Percentiles rank a stretch among this genome's conserved stretches.
phyloP scores from a whole-genome alignment of 768 basidiomycete species.

The Saitozyma podzolica region DNA sequence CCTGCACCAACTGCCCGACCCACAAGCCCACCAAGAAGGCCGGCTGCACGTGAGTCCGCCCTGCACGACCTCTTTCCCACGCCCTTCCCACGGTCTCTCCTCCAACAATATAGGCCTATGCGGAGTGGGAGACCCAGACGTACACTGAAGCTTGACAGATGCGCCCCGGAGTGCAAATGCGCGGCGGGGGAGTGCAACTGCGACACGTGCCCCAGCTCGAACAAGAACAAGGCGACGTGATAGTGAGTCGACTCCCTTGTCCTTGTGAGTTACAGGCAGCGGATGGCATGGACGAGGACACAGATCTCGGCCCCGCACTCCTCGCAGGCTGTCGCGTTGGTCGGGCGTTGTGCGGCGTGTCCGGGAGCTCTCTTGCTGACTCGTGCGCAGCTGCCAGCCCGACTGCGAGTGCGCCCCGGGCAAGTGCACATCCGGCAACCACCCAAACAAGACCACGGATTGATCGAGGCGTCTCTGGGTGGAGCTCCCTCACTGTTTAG shows the following conservation, averaged over 20 bases:
- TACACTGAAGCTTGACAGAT: background rate
- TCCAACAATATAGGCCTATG: too few relatives aligned
- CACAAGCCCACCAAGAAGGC: slow-evolving; percentile 13
- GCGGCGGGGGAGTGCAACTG: slow-evolving; percentile 29
- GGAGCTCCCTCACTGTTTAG: too few relatives aligned
- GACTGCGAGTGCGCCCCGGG: slow-evolving; percentile 28
- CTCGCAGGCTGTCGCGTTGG: too few relatives aligned
- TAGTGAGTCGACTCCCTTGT: background rate
- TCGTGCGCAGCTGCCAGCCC: slow-evolving; percentile 11
- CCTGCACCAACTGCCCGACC: slow-evolving; percentile 33
- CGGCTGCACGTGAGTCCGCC: slow-evolving; percentile 16
- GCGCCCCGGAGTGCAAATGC: slow-evolving; percentile 19
- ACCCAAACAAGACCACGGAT: slow-evolving; percentile 23
- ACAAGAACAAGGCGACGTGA: slow-evolving; percentile 8
- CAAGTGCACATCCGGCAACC: slow-evolving; percentile 20
- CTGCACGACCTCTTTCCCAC: too few relatives aligned
- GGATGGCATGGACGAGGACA: background rate
- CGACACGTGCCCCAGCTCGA: slow-evolving; percentile 13
- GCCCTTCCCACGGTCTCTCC: too few relatives aligned
- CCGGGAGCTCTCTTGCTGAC: background rate
- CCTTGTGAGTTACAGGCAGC: slow-evolving; percentile 12
- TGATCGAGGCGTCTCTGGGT: background rate
- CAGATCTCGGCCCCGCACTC: too few relatives aligned
- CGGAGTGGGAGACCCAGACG: background rate
- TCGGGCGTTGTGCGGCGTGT: too few relatives aligned